Evolutionary conservation across 2,329 filamentous ascomycete genomes (phyloP), one percentile per base, ranked within the genome.

Genomic region (Akanthomyces muscarius): DNA sequence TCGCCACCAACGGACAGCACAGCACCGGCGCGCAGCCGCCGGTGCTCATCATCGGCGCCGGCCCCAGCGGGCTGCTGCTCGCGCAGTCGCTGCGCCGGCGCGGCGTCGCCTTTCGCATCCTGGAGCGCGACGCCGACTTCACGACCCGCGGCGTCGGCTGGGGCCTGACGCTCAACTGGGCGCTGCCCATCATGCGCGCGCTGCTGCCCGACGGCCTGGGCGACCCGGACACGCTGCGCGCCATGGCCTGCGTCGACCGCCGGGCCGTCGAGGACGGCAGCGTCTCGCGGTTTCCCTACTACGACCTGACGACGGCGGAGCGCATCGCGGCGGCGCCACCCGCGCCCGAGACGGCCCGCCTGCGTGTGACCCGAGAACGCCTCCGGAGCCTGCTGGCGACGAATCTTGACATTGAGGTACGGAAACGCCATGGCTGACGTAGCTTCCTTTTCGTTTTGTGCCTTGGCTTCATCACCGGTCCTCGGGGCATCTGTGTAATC

Each of bases 91-190:
- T 77, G 3, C 70, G 69, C 56, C 71, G 67, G 30, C 63, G 69
- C n/a, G 67, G 63, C 11, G 69, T 81, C 6, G 70, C 76, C 5
- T 83, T 79, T 67, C 76, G 71, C 33, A 74, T 86, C 57, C 85
- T 83, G 66, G 83, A 86, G 68, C 78, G 82, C n/a, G 80, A 83
- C 66, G 63, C 69, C 5, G 77, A 81, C 47, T 74, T 82, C 48
- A 75, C 72, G 63, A 77, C 77, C 33, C 81, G 79, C 38, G 81
- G 74, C 23, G 75, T 78, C 4, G 85, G 86, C 65, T 89, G 86
- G 87, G 86, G 85, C 3, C 74, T 89, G 63, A 88, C 85, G 0
- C 75, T 89, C 63, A 84, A 88, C 69, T 89, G 85, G 85, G 83
- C 82, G 5, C 76, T 87, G 11, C 76, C 81, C 0, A 77, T 77